Base-by-base conservation (phyloP, 352 stramenopile genomes). In the Phytophthora citrophthora region DNA sequence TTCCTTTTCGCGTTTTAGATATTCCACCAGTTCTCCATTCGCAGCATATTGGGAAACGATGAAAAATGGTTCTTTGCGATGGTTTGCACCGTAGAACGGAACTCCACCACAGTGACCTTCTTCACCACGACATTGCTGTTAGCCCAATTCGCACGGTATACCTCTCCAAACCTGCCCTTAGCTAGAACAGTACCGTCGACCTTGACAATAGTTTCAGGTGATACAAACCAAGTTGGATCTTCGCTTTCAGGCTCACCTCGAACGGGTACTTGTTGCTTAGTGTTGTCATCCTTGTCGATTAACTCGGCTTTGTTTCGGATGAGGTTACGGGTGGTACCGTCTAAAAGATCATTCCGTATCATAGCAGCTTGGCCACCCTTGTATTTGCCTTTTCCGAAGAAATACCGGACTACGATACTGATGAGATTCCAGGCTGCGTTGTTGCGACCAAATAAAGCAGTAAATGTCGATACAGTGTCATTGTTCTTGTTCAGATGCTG, bases 41-140 rank as follows among this genome's bases (percentile, higher is more conserved):
- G 24, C 5, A 9, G 56, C 64, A 20, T 60, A 61, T 52, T 65
- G 43, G 8, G 44, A 62, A 12, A 71, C 55, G 8, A 71, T 67
- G 15, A 71, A 71, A 47, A 34, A 67, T 10, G 55, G 55, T 15
- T 56, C 36, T 15, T 58, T 55, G 2, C 44, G 43, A 60, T 71
- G 24, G 36, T 71, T 66, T 0, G 55, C 56, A 26, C 62, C 63
- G 29, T 59, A 62, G 38, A 71, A 66, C 24, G 40, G 55, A 9
- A 71, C 55, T 5, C 66, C 46, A 40, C n/a, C 1, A 53, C 49
- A 2, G 48, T 16, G 8, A 70, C 36, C 24, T 61, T 48, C 49
- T 70, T 65, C 34, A 65, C 49, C 1, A 61, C 47, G 8, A 70
- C 62, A 39, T 64, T 27, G 12, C 10, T 65, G 2, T 46, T 2